phyloP scores from a whole-genome alignment of 768 basidiomycete species.

The Pisolithus tinctorius region DNA sequence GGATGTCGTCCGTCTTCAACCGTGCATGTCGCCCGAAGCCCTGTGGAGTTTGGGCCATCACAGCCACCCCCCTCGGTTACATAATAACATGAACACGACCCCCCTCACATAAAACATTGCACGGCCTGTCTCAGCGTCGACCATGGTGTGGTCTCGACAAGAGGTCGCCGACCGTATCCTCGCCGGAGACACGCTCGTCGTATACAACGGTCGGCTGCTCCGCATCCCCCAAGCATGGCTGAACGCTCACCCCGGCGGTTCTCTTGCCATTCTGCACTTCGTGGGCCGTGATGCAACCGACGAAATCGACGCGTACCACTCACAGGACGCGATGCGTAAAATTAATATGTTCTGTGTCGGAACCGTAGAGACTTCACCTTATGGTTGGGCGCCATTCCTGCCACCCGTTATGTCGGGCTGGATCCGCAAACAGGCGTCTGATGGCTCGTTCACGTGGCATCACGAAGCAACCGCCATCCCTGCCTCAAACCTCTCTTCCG shows the following conservation, averaged over 20 bases:
- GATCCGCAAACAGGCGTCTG: constrained; percentile 50
- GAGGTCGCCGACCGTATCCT: constrained; percentile 66
- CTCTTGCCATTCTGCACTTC: constrained; percentile 87
- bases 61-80: too few relatives aligned
- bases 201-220: constrained; percentile 60
- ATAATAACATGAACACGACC: background rate
- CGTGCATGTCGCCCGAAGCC: too few relatives aligned
- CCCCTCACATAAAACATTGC: constrained; percentile 22
- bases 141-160: constrained; percentile 39
- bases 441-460: constrained; percentile 47
- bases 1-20: too few relatives aligned
- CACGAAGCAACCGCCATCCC: constrained; percentile 49
- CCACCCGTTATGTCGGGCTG: constrained; percentile 86
- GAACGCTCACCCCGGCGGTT: constrained; percentile 83
- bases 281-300: constrained; percentile 92
- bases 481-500: constrained; percentile 33
- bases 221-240: constrained; percentile 73
- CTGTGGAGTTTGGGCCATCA: too few relatives aligned
- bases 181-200: constrained; percentile 67
- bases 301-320: constrained; percentile 92
- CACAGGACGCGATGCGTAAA: constrained; percentile 29
- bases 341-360: constrained; percentile 56
- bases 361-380: constrained; percentile 46
- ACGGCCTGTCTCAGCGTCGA: constrained; percentile 23
- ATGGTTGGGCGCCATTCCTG: constrained; percentile 66